Percentiles rank a stretch among this genome's conserved stretches.
phyloP scores from a whole-genome alignment of 805 yeast species.

The Yamadazyma sp. region DNA sequence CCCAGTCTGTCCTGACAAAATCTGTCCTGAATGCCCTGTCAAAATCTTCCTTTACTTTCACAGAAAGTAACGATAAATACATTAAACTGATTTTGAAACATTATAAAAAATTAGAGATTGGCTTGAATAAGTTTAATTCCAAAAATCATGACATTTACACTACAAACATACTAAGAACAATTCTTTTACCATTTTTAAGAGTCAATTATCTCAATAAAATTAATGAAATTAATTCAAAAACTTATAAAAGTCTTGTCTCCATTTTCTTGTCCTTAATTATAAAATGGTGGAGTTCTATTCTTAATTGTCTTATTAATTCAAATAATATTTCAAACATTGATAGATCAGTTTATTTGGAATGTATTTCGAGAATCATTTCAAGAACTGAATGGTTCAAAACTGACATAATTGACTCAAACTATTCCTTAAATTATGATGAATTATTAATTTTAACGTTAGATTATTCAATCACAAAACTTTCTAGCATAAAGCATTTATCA shows the following conservation, averaged over 20 bases:
- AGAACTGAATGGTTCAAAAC: constrained; percentile 44
- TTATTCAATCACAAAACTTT: constrained; percentile 46
- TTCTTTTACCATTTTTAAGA: constrained; percentile 45
- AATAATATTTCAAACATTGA: constrained; percentile 40
- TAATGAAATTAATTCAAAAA: constrained; percentile 16
- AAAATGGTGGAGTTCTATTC: constrained; percentile 55
- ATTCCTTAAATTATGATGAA: constrained; percentile 22
- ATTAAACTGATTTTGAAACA: constrained; percentile 17
- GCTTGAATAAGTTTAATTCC: constrained; percentile 42
- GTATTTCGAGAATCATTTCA: constrained; percentile 48
- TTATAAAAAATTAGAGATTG: constrained; percentile 42
- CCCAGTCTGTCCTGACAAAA: constrained; percentile 1
- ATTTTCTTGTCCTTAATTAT: constrained; percentile 32
- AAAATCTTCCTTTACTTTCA: no score
- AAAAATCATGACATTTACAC: constrained; percentile 36
- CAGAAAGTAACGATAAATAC: constrained; percentile 13
- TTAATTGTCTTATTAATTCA: constrained; percentile 21
- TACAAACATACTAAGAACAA: constrained; percentile 46
- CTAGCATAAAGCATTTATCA: constrained; percentile 47
- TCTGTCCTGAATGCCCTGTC: no score
- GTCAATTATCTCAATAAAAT: constrained; percentile 18
- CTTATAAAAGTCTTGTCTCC: constrained; percentile 31
- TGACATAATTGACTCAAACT: constrained; percentile 17
- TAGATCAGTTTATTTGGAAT: constrained; percentile 51
- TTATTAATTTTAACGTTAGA: constrained; percentile 52